Percentiles rank a stretch among this genome's conserved stretches.
phyloP scores from a whole-genome alignment of 495 filamentous ascomycete genomes.

The Aspergillus incahuasiensis region DNA sequence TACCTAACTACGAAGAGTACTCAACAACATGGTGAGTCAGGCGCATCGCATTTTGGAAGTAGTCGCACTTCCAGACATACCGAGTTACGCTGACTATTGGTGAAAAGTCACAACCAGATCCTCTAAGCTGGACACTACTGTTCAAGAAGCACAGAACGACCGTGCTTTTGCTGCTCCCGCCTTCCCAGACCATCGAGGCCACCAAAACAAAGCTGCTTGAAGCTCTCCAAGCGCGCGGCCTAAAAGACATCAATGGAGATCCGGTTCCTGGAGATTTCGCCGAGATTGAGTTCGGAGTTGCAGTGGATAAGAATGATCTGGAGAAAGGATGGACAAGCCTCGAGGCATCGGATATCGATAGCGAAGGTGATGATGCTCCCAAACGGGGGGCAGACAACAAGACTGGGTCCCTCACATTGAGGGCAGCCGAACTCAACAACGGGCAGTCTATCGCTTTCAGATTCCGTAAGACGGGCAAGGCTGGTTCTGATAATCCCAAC shows the following conservation, averaged over 20 bases:
- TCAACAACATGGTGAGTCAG: constrained; percentile 17
- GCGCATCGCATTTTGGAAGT: not conserved
- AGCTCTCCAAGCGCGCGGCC: constrained; percentile 38
- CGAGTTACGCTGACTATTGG: constrained; percentile 1
- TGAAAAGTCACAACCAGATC: constrained; percentile 26
- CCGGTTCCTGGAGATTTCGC: constrained; percentile 43
- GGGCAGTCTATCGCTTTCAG: constrained; percentile 67
- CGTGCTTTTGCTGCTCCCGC: constrained; percentile 64
- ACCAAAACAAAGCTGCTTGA: constrained; percentile 62
- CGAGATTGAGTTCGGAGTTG: constrained; percentile 51
- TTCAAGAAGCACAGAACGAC: constrained; percentile 79
- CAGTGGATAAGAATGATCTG: constrained; percentile 51
- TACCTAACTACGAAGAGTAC: not conserved
- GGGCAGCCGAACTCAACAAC: constrained; percentile 51
- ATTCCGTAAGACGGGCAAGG: constrained; percentile 37
- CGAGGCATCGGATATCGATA: constrained; percentile 29
- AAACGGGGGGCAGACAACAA: constrained; percentile 37
- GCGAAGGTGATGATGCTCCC: constrained; percentile 39
- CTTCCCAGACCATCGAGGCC: constrained; percentile 53
- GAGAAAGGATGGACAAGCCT: constrained; percentile 55
- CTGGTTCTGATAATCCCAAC: constrained; percentile 14
- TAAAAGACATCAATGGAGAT: constrained; percentile 43
- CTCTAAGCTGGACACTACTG: constrained; percentile 57
- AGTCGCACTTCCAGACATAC: not conserved
- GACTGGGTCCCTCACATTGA: constrained; percentile 37